These are phyloP conservation scores for Amanita subjunquillea DNA, from an alignment of 768 basidiomycete genomes.

Conservation along the genomic window DNA sequence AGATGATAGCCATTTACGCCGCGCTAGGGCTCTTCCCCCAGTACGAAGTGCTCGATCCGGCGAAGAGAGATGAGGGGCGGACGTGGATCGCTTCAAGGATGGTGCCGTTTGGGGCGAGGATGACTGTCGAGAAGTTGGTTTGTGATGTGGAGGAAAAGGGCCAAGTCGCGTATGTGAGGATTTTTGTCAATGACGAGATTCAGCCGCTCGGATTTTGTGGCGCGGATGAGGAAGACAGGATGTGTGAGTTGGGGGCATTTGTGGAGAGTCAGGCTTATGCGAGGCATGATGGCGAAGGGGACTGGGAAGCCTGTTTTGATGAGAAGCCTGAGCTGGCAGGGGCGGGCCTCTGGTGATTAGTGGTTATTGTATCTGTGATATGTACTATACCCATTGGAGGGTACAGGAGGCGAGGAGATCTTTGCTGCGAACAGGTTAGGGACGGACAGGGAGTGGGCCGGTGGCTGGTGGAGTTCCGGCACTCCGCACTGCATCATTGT, in stretches of 20 bases:
- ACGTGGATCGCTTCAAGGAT: slow-evolving; percentile 49
- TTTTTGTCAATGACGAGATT: slow-evolving; percentile 72
- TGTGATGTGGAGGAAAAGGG: slow-evolving; percentile 23
- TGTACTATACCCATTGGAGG: too few relatives aligned
- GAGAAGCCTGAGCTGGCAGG: too few relatives aligned
- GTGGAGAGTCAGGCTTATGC: slow-evolving; percentile 66
- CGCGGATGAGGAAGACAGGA: slow-evolving; percentile 31
- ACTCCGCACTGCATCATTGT: too few relatives aligned
- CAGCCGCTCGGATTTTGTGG: slow-evolving; percentile 56
- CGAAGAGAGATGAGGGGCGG: slow-evolving; percentile 19
- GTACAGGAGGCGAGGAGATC: too few relatives aligned
- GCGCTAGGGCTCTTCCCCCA: slow-evolving; percentile 47
- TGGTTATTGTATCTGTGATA: too few relatives aligned
- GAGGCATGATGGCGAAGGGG: slow-evolving; percentile 55
- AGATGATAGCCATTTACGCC: slow-evolving; percentile 70
- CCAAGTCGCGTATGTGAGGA: slow-evolving; percentile 41
- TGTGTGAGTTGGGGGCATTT: slow-evolving; percentile 60
- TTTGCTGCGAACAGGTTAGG: too few relatives aligned
- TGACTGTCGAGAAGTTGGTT: slow-evolving; percentile 62
- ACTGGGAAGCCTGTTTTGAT: slow-evolving; percentile 54
- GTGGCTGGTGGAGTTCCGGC: too few relatives aligned
- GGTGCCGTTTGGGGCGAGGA: slow-evolving; percentile 65
- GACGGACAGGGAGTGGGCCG: too few relatives aligned
- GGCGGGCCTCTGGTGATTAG: too few relatives aligned
- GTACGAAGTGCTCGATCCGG: slow-evolving; percentile 21